These are phyloP conservation scores for Dillenia suffruticosa DNA, from an alignment of 164 flowering plant species.

Conservation along the genomic window DNA sequence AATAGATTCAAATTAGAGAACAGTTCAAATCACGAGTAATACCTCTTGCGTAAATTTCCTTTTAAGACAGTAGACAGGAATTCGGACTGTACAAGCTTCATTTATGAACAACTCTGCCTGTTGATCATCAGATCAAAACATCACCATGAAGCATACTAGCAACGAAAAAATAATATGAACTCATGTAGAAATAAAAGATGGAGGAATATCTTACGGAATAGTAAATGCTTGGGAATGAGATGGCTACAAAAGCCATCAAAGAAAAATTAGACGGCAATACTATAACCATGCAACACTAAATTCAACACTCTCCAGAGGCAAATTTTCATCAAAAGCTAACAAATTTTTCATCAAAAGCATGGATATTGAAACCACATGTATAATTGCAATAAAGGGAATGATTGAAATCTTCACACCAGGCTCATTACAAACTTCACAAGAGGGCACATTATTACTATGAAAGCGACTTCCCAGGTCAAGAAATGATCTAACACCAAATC, in stretches of 20 bases:
- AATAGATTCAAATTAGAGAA: neutral
- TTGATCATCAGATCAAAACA: neutral
- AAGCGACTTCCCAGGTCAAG: too few relatives aligned
- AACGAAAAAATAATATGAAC: neutral
- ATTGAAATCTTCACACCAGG: too few relatives aligned
- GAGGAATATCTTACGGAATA: neutral
- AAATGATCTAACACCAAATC: too few relatives aligned
- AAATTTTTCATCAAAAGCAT: too few relatives aligned
- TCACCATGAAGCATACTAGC: neutral
- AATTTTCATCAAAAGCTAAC: too few relatives aligned
- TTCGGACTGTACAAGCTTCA: constrained; percentile 53
- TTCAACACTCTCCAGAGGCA: neutral
- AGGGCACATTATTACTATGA: too few relatives aligned
- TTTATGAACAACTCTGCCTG: constrained; percentile 62
- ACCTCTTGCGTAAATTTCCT: constrained; percentile 60
- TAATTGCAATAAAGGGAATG: too few relatives aligned
- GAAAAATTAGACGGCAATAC: too few relatives aligned
- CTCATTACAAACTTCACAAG: too few relatives aligned
- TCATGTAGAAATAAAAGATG: neutral
- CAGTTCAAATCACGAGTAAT: constrained; percentile 4
- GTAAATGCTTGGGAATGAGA: neutral
- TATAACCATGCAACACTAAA: too few relatives aligned
- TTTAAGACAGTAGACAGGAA: constrained; percentile 67
- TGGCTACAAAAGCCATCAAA: too few relatives aligned
- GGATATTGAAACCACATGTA: too few relatives aligned